Percentiles rank a stretch among this genome's conserved stretches.
phyloP scores from a whole-genome alignment of 2,329 filamentous ascomycete species.

The Hypoxylon rubiginosum region DNA sequence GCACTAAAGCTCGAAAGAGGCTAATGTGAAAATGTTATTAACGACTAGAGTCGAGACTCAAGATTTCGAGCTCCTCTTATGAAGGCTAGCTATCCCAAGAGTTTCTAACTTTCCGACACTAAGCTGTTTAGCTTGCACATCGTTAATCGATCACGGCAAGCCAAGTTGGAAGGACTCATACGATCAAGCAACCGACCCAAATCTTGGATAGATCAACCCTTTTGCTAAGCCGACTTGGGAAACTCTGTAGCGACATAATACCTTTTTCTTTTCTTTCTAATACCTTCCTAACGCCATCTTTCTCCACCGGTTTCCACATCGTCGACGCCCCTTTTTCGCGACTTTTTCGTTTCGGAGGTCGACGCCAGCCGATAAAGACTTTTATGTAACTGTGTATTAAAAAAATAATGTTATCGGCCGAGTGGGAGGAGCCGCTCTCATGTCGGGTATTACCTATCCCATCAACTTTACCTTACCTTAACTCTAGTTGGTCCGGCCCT shows the following conservation, averaged over 20 bases:
- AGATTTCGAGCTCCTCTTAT: constrained; percentile 13
- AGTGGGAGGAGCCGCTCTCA: constrained; percentile 38
- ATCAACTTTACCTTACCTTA: background rate
- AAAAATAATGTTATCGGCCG: constrained; percentile 30
- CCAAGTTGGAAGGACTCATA: constrained; percentile 19
- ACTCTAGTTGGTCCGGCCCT: no score
- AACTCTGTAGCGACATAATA: constrained; percentile 28
- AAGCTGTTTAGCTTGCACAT: constrained; percentile 24
- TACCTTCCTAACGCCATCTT: constrained; percentile 16
- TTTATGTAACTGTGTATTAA: constrained; percentile 8
- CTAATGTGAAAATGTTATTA: constrained; percentile 29
- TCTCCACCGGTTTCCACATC: constrained; percentile 40
- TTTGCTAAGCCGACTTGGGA: constrained; percentile 32
- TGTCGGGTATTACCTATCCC: constrained; percentile 8
- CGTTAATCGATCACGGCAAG: background rate
- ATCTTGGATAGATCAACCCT: constrained; percentile 29
- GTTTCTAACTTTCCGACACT: constrained; percentile 25
- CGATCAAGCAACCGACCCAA: constrained; percentile 27
- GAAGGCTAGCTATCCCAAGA: constrained; percentile 26
- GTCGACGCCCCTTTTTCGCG: constrained; percentile 23
- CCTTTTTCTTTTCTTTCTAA: background rate
- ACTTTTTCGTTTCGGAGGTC: constrained; percentile 13
- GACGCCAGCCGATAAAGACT: constrained; percentile 7
- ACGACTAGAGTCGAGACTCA: constrained; percentile 33
- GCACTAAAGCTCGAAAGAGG: constrained; percentile 35